Conservation (phyloP, 176 grass and related monocot species). For the Sorghum bicolor region Sorghum_bicolor_NCBIv3 NC_012878.2:11779001-11779500, state of each 20-base stretch:
- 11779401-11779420: slow-evolving; percentile 31
- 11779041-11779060: neutral
- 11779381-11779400: too few species aligned
- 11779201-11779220: neutral
- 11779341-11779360: too few species aligned
- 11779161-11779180: slow-evolving; percentile 10
- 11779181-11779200: slow-evolving; percentile 7
- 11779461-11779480: slow-evolving; percentile 36
- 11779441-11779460: slow-evolving; percentile 39
- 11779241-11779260: neutral
- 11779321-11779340: too few species aligned
- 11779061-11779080: slow-evolving; percentile 34
- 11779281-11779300: too few species aligned
- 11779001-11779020: neutral
- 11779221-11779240: neutral
- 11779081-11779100: neutral
- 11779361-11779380: too few species aligned
- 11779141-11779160: slow-evolving; percentile 10
- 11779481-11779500: slow-evolving; percentile 43
- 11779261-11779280: too few species aligned
- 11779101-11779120: slow-evolving; percentile 31
- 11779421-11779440: slow-evolving; percentile 19
- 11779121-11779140: neutral
- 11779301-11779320: too few species aligned
- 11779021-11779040: neutral